phyloP scores from a whole-genome alignment of 164 flowering plant genomes.

The Macadamia integrifolia region DNA sequence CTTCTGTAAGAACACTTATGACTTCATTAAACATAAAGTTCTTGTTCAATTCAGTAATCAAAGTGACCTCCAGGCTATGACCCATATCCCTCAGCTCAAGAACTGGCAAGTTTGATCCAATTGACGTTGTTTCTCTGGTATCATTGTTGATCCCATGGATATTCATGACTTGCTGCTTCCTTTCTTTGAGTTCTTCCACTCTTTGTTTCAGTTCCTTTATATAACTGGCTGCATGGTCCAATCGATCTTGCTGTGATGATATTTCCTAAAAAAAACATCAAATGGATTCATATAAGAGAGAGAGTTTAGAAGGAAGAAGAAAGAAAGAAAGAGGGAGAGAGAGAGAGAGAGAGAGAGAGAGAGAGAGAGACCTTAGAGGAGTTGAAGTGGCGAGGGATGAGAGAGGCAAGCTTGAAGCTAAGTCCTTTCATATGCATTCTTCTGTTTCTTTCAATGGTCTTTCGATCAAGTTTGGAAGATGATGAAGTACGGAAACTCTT shows the following conservation, averaged over 20 bases:
- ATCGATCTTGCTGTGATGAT: constrained; percentile 28
- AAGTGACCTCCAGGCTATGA: constrained; percentile 31
- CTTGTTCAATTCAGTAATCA: constrained; percentile 32
- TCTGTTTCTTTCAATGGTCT: background rate
- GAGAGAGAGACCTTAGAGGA: background rate
- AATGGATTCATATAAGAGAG: background rate
- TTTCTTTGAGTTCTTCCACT: constrained; percentile 27
- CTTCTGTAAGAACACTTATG: constrained; percentile 37
- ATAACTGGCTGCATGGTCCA: constrained; percentile 31
- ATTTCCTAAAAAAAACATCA: constrained; percentile 16
- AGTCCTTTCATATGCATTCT: background rate
- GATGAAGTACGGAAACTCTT: background rate
- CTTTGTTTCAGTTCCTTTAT: constrained; percentile 29
- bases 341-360: constrained; percentile 3
- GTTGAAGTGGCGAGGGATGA: background rate
- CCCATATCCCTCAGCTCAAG: constrained; percentile 45
- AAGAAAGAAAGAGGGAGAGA: background rate
- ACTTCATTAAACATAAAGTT: constrained; percentile 41
- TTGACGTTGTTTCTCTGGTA: background rate
- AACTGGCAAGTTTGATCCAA: constrained; percentile 24
- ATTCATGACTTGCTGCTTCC: constrained; percentile 21
- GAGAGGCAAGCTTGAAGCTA: constrained; percentile 1
- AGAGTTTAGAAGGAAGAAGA: background rate
- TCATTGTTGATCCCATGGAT: background rate
- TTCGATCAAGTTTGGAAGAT: background rate